Evolutionary conservation across 1,139 yeast species (phyloP).

Genomic region (Yamadazyma pseudoaaseri): DNA sequence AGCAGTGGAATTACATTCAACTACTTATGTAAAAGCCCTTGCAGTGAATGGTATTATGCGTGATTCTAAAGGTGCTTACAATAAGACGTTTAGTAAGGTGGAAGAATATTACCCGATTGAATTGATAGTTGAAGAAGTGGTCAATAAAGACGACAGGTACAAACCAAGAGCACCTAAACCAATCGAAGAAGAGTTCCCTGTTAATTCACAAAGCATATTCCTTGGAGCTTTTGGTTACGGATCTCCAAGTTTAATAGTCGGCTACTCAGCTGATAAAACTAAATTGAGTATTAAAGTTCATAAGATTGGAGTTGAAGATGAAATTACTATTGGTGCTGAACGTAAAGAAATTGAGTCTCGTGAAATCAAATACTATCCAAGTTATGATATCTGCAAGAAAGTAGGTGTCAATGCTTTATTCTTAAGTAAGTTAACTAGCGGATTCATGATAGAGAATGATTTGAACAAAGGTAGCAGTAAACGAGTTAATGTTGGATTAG

Average conservation of each 20-base stretch:
- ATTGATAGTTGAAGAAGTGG: slow-evolving; percentile 72
- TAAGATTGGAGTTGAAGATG: slow-evolving; percentile 50
- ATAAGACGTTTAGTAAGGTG: slow-evolving; percentile 59
- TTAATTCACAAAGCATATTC: slow-evolving; percentile 70
- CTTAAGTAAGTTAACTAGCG: slow-evolving; percentile 76
- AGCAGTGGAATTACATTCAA: slow-evolving; percentile 58
- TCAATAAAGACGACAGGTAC: slow-evolving; percentile 72
- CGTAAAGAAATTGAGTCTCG: slow-evolving; percentile 57
- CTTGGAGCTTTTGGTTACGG: slow-evolving; percentile 91
- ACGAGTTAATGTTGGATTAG: slow-evolving; percentile 77
- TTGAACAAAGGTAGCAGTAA: slow-evolving; percentile 37
- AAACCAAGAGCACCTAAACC: slow-evolving; percentile 74
- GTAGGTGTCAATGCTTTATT: slow-evolving; percentile 61
- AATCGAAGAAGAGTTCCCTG: slow-evolving; percentile 78
- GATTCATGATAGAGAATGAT: slow-evolving; percentile 57
- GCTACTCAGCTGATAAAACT: slow-evolving; percentile 51
- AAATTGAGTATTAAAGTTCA: slow-evolving; percentile 53
- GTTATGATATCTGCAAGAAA: slow-evolving; percentile 62
- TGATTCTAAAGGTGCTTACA: slow-evolving; percentile 69
- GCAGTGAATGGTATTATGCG: slow-evolving; percentile 81
- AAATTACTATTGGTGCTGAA: slow-evolving; percentile 62
- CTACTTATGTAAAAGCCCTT: slow-evolving; percentile 64
- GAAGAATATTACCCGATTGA: slow-evolving; percentile 70
- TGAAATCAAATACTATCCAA: slow-evolving; percentile 61
- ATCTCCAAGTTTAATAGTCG: slow-evolving; percentile 72